Evolutionary conservation across 805 yeast genomes (phyloP).

Genomic region (Scheffersomyces stipitis): DNA sequence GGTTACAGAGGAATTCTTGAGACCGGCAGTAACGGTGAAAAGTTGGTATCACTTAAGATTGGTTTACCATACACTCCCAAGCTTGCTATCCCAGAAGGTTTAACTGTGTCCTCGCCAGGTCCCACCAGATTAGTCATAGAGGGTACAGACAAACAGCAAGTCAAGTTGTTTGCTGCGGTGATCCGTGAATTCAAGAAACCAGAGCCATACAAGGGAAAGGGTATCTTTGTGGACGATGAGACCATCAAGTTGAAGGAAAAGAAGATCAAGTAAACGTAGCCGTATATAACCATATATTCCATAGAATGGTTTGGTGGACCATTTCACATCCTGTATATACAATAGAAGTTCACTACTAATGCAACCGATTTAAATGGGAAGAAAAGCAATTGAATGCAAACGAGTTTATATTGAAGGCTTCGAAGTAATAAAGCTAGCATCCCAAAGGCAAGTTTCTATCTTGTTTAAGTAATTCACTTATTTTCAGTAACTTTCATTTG

Average conservation of each 20-base stretch:
- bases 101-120: conserved; percentile 73
- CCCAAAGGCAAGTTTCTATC: too few species aligned
- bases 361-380: too few species aligned
- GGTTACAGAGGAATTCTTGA: conserved; percentile 91
- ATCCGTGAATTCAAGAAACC: conserved; percentile 89
- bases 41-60: conserved; percentile 72
- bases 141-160: conserved; percentile 86
- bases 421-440: too few species aligned
- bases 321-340: too few species aligned
- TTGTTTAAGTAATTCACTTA: too few species aligned
- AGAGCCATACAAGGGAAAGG: conserved; percentile 98
- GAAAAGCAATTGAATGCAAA: too few species aligned
- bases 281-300: background rate
- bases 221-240: conserved; percentile 89
- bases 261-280: conserved; percentile 71
- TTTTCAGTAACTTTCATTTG: too few species aligned
- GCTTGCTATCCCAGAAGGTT: conserved; percentile 71
- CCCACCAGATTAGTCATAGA: conserved; percentile 85
- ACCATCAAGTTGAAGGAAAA: conserved; percentile 87
- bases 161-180: conserved; percentile 83
- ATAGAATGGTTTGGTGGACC: too few species aligned
- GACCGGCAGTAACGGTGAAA: conserved; percentile 44
- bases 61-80: conserved; percentile 85
- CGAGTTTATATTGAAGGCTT: too few species aligned
- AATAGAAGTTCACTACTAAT: too few species aligned